These are phyloP conservation scores for Tilletiopsis washingtonensis DNA, from an alignment of 1,284 basidiomycete genomes.

Conservation along the genomic window DNA sequence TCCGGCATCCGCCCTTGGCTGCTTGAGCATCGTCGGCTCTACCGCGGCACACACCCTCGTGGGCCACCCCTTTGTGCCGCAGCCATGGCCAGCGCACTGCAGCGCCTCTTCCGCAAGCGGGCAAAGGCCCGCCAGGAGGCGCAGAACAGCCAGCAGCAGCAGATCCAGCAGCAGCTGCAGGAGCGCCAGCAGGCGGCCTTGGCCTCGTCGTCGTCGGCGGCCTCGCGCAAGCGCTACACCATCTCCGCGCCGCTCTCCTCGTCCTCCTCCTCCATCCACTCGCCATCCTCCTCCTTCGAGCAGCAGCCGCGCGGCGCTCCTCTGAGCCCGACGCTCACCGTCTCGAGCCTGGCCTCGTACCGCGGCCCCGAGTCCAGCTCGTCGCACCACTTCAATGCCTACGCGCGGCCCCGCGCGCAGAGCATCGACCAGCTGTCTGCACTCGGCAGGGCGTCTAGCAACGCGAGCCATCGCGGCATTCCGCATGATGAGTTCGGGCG, in stretches of 20 bases:
- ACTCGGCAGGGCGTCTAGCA: not conserved
- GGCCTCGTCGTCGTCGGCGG: not conserved
- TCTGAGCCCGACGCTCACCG: not conserved
- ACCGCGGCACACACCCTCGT: too few relatives aligned
- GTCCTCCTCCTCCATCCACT: not conserved
- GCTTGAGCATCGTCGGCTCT: too few relatives aligned
- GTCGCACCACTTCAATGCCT: not conserved
- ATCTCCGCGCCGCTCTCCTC: not conserved
- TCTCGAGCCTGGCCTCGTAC: not conserved
- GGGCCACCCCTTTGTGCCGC: too few relatives aligned
- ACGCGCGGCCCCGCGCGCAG: not conserved
- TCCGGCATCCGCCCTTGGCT: too few relatives aligned
- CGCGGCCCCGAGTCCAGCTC: not conserved
- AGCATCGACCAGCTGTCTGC: not conserved
- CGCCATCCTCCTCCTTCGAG: not conserved
- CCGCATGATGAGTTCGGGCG: not conserved
- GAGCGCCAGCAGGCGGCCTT: not conserved
- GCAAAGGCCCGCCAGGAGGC: not conserved
- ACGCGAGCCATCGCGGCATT: not conserved
- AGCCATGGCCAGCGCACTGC: not conserved
- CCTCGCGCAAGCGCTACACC: not conserved
- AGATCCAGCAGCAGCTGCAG: too few relatives aligned
- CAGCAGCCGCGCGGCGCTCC: not conserved
- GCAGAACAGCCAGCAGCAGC: not conserved
- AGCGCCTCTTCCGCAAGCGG: not conserved